These are phyloP conservation scores for Bassia scoparia DNA, from an alignment of 148 eudicot genomes.

Conservation along the genomic window DNA sequence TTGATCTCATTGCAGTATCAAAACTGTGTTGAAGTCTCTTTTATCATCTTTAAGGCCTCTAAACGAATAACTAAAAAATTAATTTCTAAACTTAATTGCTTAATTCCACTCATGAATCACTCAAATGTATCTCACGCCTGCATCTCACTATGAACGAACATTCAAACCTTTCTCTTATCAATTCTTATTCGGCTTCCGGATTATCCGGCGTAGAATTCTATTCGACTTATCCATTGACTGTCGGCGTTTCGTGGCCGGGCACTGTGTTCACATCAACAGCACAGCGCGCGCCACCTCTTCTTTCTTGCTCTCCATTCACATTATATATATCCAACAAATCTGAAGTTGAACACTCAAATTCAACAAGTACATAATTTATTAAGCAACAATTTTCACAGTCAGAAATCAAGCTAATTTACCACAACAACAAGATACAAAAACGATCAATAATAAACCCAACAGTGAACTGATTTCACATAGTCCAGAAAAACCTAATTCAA, in stretches of 20 bases:
- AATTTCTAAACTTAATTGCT: not conserved
- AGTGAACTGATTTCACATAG: conserved; percentile 14
- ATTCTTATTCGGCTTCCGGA: conserved; percentile 43
- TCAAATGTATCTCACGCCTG: conserved; percentile 56
- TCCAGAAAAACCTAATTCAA: not conserved
- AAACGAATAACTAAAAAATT: conserved; percentile 9
- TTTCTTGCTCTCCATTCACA: conserved; percentile 60
- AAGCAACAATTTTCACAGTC: conserved; percentile 10
- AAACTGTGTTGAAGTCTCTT: conserved; percentile 64
- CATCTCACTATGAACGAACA: conserved; percentile 92
- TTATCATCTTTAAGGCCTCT: conserved; percentile 93
- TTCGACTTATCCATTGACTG: conserved; percentile 69
- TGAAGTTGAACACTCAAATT: conserved; percentile 7
- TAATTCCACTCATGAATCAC: not conserved
- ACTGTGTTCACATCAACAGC: conserved; percentile 40
- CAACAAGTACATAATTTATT: not conserved
- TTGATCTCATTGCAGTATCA: conserved; percentile 75
- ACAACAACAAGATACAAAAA: not conserved
- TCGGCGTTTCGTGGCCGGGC: conserved; percentile 79
- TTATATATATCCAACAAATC: conserved; percentile 8
- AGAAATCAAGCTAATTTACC: no score
- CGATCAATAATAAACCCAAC: conserved; percentile 11
- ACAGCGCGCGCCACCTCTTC: conserved; percentile 37
- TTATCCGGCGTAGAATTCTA: conserved; percentile 75
- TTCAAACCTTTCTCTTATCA: conserved; percentile 87